These are phyloP conservation scores for Aspergillus phoenicis DNA, from an alignment of 2,329 filamentous ascomycete genomes.

Conservation along the genomic window DNA sequence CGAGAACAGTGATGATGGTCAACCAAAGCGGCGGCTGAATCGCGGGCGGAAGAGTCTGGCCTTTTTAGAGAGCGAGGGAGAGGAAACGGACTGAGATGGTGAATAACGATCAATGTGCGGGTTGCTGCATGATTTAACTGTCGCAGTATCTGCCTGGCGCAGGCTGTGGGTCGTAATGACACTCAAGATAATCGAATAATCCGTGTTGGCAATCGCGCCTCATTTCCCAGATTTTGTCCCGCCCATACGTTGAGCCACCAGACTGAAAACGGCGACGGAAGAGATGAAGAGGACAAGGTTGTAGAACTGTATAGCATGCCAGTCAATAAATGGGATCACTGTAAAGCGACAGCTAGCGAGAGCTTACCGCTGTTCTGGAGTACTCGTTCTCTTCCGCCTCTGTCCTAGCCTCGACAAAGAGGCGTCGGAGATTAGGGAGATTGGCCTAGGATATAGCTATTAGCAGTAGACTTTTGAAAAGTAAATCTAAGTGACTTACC, in stretches of 20 bases:
- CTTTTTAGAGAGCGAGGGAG: conserved; percentile 71
- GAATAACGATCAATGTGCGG: neutral
- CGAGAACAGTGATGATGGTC: conserved; percentile 38
- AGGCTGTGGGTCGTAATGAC: conserved; percentile 4
- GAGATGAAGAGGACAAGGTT: conserved; percentile 96
- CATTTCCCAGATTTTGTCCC: conserved; percentile 42
- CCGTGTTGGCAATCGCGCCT: conserved; percentile 14
- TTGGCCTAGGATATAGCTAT: conserved; percentile 36
- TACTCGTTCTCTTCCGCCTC: conserved; percentile 94
- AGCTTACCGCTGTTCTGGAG: conserved; percentile 82
- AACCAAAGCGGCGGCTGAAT: conserved; percentile 44
- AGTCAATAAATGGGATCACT: conserved; percentile 13
- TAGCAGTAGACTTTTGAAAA: neutral
- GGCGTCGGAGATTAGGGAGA: conserved; percentile 89
- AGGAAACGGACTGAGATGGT: conserved; percentile 55
- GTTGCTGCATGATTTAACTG: conserved; percentile 1
- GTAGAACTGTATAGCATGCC: conserved; percentile 69
- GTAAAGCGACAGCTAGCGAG: neutral
- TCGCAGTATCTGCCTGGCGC: conserved; percentile 15
- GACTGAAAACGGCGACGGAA: conserved; percentile 89
- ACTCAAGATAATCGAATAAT: conserved; percentile 7
- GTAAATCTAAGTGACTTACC: neutral
- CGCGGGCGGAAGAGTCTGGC: conserved; percentile 50
- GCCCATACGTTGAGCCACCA: conserved; percentile 84
- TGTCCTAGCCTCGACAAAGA: conserved; percentile 91